Evolutionary conservation across 106 monocot species (phyloP).

Genomic region (Acorus gramineus): DNA sequence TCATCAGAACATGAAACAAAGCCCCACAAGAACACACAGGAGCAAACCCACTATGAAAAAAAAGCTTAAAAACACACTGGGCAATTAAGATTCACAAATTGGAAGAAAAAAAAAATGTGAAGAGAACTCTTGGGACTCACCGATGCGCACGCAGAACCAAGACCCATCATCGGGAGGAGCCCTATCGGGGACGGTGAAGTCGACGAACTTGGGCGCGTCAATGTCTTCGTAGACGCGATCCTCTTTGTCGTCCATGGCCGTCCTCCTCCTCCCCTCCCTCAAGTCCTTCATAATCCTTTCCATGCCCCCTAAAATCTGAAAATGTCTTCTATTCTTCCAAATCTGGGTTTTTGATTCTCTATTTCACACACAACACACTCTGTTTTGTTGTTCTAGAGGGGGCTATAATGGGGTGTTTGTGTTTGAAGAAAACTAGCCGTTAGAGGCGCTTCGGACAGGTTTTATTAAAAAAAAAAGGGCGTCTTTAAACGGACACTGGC

Average conservation of each 20-base stretch:
- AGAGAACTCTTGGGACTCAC: constrained; percentile 10
- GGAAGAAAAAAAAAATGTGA: background rate
- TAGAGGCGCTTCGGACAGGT: constrained; percentile 12
- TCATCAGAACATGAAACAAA: too few species aligned
- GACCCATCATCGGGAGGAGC: constrained; percentile 34
- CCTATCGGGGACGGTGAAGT: constrained; percentile 49
- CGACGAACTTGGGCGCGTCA: constrained; percentile 80
- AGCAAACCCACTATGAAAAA: background rate
- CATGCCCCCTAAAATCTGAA: too few species aligned
- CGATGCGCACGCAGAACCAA: constrained; percentile 87
- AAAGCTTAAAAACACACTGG: background rate
- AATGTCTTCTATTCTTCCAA: too few species aligned
- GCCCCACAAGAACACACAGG: background rate
- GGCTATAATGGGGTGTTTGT: background rate
- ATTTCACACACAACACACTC: too few species aligned
- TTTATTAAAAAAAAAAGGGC: background rate
- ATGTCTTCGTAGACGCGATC: constrained; percentile 67
- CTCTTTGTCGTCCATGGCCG: constrained; percentile 13
- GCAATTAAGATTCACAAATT: too few species aligned
- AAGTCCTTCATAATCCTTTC: too few species aligned
- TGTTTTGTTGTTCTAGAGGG: background rate
- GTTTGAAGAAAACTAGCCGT: constrained; percentile 24
- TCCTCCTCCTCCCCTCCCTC: background rate
- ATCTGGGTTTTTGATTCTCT: too few species aligned
- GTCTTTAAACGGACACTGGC: too few species aligned